A percentile compares a stretch with the other conserved stretches of the same genome.
Evolutionary conservation across 2,329 filamentous ascomycete genomes (phyloP).

Genomic region (Ophiostoma ips): DNA sequence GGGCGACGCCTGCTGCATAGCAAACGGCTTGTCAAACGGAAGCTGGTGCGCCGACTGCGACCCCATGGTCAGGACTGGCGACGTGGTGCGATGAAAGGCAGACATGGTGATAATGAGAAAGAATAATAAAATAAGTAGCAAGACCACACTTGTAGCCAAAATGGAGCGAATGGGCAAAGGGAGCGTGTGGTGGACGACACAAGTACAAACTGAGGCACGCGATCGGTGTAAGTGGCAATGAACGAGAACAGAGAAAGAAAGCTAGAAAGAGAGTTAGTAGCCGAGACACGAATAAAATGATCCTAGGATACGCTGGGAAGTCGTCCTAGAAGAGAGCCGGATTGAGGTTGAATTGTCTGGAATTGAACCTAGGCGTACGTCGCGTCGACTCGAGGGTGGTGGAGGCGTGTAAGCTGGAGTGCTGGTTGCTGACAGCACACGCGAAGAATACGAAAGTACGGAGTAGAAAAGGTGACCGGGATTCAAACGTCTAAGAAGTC

Average conservation of each 20-base stretch:
- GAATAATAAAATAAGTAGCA: not conserved
- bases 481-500: not conserved
- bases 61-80: constrained; percentile 34
- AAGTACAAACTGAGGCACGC: constrained; percentile 5
- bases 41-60: constrained; percentile 29
- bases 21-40: constrained; percentile 26
- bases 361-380: too few species aligned
- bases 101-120: constrained; percentile 23
- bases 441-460: not conserved
- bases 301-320: not conserved
- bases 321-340: not conserved
- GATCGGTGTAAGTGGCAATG: constrained; percentile 9
- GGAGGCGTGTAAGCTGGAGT: too few species aligned
- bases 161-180: not conserved
- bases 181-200: not conserved
- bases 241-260: not conserved
- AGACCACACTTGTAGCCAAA: not conserved
- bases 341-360: not conserved
- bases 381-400: too few species aligned
- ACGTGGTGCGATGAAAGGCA: constrained; percentile 30
- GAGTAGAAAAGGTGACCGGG: not conserved
- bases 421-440: too few species aligned
- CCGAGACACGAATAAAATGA: not conserved
- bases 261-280: not conserved
- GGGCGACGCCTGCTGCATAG: constrained; percentile 25